These are phyloP conservation scores for Colletotrichum aenigma DNA, from an alignment of 2,329 filamentous ascomycete species.

Conservation along the genomic window DNA sequence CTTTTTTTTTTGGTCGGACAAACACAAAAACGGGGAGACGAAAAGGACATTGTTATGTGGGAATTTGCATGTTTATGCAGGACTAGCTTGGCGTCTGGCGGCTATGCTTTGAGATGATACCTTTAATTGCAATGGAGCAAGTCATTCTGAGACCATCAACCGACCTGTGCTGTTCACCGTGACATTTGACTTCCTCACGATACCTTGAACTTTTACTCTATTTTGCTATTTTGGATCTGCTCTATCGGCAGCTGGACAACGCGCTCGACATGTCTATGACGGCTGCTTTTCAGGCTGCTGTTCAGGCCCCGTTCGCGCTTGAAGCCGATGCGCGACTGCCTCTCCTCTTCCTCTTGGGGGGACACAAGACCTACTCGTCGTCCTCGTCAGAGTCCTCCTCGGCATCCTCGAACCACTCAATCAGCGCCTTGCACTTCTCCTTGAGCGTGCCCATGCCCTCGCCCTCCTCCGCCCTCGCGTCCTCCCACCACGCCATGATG, in stretches of 20 bases:
- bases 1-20: background rate
- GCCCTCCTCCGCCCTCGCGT: slow-evolving; percentile 68
- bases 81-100: slow-evolving; percentile 14
- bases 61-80: background rate
- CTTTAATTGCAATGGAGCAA: slow-evolving; percentile 6
- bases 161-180: background rate
- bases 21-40: background rate
- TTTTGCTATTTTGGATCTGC: background rate
- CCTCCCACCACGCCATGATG: slow-evolving; percentile 86
- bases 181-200: background rate
- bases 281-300: background rate
- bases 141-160: background rate
- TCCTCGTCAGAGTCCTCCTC: slow-evolving; percentile 58
- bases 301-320: background rate
- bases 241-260: background rate
- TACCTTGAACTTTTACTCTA: background rate
- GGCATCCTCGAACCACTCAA: slow-evolving; percentile 84
- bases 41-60: background rate
- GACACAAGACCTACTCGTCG: slow-evolving; percentile 23
- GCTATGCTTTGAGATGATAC: slow-evolving; percentile 14
- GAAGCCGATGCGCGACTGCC: background rate
- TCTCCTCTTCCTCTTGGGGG: background rate
- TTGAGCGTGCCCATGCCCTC: slow-evolving; percentile 74
- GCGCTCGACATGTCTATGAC: background rate
- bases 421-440: slow-evolving; percentile 75